These are phyloP conservation scores for Arthrobotrys megalospora DNA, from an alignment of 2,329 filamentous ascomycete species.

Conservation along the genomic window DNA sequence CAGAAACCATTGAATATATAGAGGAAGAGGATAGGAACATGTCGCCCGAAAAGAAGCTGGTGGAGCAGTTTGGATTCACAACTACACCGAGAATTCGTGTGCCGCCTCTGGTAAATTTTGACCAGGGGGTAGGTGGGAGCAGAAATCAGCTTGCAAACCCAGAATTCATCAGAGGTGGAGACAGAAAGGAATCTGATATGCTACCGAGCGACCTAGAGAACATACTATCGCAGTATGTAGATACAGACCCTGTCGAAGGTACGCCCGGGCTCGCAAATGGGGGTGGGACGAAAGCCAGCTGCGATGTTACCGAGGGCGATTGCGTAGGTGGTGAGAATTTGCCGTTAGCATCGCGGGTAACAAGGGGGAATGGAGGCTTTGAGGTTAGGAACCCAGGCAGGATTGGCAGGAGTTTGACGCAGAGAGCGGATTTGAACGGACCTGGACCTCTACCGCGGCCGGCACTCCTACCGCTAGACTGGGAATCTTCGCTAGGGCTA, in stretches of 20 bases:
- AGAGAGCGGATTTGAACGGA: not conserved
- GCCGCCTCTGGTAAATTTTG: slow-evolving; percentile 15
- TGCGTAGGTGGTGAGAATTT: slow-evolving; percentile 13
- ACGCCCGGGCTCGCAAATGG: not conserved
- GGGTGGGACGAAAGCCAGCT: slow-evolving; percentile 26
- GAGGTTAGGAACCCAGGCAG: slow-evolving; percentile 46
- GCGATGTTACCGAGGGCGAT: slow-evolving; percentile 41
- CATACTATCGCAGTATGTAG: slow-evolving; percentile 29
- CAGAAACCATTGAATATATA: slow-evolving; percentile 30
- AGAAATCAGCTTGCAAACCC: not conserved
- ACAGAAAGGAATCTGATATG: slow-evolving; percentile 38
- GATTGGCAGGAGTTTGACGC: not conserved
- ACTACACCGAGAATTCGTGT: slow-evolving; percentile 18
- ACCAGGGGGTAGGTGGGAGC: not conserved
- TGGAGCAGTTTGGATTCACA: slow-evolving; percentile 25
- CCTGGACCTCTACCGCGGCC: not conserved
- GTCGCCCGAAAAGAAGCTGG: slow-evolving; percentile 19
- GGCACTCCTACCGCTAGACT: not conserved
- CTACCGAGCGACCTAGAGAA: slow-evolving; percentile 32
- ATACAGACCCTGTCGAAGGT: slow-evolving; percentile 11
- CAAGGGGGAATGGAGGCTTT: slow-evolving; percentile 5
- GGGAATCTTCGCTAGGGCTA: not conserved
- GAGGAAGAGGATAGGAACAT: slow-evolving; percentile 18
- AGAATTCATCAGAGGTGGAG: not conserved
- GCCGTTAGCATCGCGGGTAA: slow-evolving; percentile 22